Conservation (phyloP, 768 basidiomycete species). For the Podaxis carcinomalis region DNA sequence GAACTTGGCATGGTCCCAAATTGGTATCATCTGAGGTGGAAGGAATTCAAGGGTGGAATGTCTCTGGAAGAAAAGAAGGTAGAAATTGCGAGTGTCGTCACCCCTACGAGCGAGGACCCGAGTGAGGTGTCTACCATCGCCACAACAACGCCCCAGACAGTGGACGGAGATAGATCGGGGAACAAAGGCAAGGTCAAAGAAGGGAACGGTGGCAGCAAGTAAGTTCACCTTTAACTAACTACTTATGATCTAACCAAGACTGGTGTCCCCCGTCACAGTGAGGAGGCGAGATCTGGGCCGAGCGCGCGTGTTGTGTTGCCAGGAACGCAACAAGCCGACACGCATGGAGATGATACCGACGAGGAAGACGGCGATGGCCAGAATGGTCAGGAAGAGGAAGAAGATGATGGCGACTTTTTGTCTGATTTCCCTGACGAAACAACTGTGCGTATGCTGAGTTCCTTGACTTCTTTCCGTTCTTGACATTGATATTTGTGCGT, state of each 20-base stretch:
- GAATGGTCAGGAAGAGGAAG: conserved; percentile 33
- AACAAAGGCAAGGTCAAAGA: not conserved
- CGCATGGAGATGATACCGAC: conserved; percentile 36
- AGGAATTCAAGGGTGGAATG: not conserved
- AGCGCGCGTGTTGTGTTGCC: conserved; percentile 48
- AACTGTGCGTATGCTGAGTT: conserved; percentile 47
- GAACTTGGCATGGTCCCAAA: not conserved
- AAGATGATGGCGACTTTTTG: conserved; percentile 65
- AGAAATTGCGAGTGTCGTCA: not conserved
- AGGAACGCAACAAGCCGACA: conserved; percentile 25
- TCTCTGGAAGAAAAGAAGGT: not conserved
- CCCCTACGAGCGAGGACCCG: not conserved
- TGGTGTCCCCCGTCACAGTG: not conserved
- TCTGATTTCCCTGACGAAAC: conserved; percentile 81
- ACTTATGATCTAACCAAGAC: not conserved
- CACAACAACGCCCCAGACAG: not conserved
- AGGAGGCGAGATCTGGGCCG: conserved; percentile 4
- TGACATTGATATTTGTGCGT: conserved; percentile 8
- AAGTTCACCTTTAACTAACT: not conserved
- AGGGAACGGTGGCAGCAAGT: not conserved
- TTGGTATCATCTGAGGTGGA: not conserved
- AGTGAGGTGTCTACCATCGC: not conserved
- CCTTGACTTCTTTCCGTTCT: not conserved
- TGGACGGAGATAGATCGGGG: not conserved
- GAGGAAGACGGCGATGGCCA: conserved; percentile 43